These are phyloP conservation scores for Eucalyptus erythrocorys DNA, from an alignment of 345 rosid genomes.

Conservation along the genomic window DNA sequence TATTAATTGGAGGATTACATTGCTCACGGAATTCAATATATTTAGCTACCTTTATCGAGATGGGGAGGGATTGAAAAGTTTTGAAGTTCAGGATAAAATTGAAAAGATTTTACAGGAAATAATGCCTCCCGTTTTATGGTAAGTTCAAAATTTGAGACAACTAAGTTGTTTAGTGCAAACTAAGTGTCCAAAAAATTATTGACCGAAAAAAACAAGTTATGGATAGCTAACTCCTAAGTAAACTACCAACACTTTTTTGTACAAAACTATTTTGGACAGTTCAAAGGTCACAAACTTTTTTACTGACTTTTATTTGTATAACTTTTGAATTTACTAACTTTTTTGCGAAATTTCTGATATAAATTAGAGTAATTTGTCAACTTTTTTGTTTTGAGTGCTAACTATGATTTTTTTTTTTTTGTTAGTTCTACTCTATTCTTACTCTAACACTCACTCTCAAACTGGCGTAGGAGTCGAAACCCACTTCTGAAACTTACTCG, in stretches of 20 bases:
- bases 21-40: too few species aligned
- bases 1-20: too few species aligned
- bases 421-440: too few species aligned
- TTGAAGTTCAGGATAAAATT: too few species aligned
- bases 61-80: too few species aligned
- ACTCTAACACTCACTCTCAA: too few species aligned
- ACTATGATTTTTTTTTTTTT: too few species aligned
- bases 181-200: not conserved
- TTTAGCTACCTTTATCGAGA: too few species aligned
- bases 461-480: too few species aligned
- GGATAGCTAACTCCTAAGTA: not conserved
- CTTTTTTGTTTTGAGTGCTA: not conserved
- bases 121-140: not conserved
- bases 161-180: not conserved
- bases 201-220: not conserved
- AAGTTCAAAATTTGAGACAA: fast-evolving
- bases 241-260: fast-evolving
- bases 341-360: fast-evolving
- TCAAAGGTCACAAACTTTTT: not conserved
- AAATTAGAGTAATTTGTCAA: not conserved
- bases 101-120: not conserved
- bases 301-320: too few species aligned
- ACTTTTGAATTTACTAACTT: too few species aligned
- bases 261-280: not conserved
- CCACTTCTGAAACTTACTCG: too few species aligned